phyloP scores from a whole-genome alignment of 2,329 filamentous ascomycete genomes.

The Aspergillus fumigatus region DNA sequence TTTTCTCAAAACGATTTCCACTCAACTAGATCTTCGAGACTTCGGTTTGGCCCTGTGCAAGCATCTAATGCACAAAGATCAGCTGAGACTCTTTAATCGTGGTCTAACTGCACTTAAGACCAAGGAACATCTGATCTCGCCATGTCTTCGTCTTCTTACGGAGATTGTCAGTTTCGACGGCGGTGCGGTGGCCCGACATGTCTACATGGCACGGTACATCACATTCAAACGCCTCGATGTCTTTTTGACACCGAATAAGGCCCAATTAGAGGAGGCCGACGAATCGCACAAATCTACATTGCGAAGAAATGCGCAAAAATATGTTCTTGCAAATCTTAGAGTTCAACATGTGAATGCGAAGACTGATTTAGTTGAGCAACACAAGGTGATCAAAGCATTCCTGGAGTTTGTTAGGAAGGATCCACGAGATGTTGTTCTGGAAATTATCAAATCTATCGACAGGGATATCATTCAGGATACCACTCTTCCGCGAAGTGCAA shows the following conservation, averaged over 20 bases:
- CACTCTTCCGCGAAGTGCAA: constrained; percentile 66
- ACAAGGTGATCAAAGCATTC: constrained; percentile 62
- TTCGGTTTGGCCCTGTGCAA: constrained; percentile 75
- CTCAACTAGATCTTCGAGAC: constrained; percentile 66
- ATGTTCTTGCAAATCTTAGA: constrained; percentile 73
- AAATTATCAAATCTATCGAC: constrained; percentile 68
- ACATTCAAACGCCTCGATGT: constrained; percentile 76
- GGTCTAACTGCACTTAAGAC: constrained; percentile 74
- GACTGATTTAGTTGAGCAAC: constrained; percentile 74
- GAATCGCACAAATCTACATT: constrained; percentile 70
- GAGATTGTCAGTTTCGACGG: constrained; percentile 85
- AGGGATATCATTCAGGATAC: constrained; percentile 69
- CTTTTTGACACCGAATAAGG: constrained; percentile 68
- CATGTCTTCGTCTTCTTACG: constrained; percentile 76
- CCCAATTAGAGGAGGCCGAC: constrained; percentile 52
- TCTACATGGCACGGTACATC: constrained; percentile 73
- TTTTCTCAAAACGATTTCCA: constrained; percentile 72
- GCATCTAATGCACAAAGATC: constrained; percentile 72
- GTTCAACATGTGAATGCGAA: constrained; percentile 74
- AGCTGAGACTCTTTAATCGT: constrained; percentile 73
- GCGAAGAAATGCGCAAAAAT: constrained; percentile 75
- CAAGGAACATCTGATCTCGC: constrained; percentile 85
- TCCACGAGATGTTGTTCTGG: constrained; percentile 66
- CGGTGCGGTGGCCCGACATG: constrained; percentile 68
- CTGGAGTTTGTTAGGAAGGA: constrained; percentile 76